Conservation (phyloP, 129 eudicot species). For the Solidago caesia region DNA sequence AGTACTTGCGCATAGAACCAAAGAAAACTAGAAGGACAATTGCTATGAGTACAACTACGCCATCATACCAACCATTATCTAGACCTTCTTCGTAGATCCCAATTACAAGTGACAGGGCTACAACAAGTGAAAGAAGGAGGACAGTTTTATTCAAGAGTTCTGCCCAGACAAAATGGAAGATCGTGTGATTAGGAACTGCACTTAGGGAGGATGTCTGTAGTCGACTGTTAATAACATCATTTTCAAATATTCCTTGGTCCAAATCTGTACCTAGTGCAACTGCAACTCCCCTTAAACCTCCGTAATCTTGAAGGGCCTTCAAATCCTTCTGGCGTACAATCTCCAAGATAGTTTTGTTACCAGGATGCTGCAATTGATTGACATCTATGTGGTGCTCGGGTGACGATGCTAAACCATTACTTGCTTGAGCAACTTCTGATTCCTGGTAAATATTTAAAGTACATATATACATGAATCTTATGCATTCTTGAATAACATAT, state of each 20-base stretch:
- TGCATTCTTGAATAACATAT: background rate
- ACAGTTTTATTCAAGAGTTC: slow-evolving; percentile 19
- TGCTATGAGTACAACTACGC: slow-evolving; percentile 24
- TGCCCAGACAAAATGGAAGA: slow-evolving; percentile 13
- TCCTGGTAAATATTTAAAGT: background rate
- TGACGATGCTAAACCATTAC: background rate
- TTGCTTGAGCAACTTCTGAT: slow-evolving; percentile 8
- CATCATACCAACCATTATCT: slow-evolving; percentile 34
- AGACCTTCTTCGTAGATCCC: slow-evolving; percentile 37
- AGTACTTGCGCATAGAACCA: slow-evolving; percentile 15
- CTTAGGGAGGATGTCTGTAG: background rate
- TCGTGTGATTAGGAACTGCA: background rate
- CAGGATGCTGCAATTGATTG: slow-evolving; percentile 2
- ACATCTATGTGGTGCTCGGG: background rate
- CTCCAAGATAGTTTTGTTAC: slow-evolving; percentile 22
- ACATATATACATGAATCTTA: background rate
- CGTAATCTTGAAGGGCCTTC: slow-evolving; percentile 10
- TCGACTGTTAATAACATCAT: slow-evolving; percentile 1
- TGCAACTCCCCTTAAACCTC: slow-evolving; percentile 29
- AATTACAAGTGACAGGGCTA: slow-evolving; percentile 25
- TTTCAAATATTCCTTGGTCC: slow-evolving; percentile 22
- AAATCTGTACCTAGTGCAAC: slow-evolving; percentile 37
- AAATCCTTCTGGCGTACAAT: slow-evolving; percentile 32
- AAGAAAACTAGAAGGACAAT: slow-evolving; percentile 21
- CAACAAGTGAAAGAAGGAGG: slow-evolving; percentile 25